Evolutionary conservation across 2,329 filamentous ascomycete species (phyloP), one percentile per base, ranked within the genome.

Genomic region (Clarireedia paspali): DNA sequence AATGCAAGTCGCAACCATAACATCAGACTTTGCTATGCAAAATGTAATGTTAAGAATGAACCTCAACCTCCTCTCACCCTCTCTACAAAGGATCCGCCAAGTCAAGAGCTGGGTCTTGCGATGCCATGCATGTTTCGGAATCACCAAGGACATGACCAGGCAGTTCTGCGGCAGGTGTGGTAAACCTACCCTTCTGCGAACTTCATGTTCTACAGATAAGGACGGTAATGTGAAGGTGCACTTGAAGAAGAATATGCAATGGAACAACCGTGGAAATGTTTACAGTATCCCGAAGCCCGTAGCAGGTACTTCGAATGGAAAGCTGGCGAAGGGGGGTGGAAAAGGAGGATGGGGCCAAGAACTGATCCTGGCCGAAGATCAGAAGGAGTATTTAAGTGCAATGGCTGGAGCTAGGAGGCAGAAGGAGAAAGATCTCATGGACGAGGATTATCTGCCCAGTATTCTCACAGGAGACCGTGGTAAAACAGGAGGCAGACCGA

Each of bases 1-100:
- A 12, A 86, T 96, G 64, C 86, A 95, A 71, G 89, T 89, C 15
- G 92, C 91, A n/a, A 85, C 92, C 46, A 86, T 97, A 68, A 97
- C 94, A 1, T 91, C 88, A 55, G 94, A 99, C 75, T 97, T 89
- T 73, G 92, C 94, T 55, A 95, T 99, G 89, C 92, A 97, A 74
- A 97, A 97, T 70, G 91, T 97, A 6, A 82, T 94, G 2, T 80
- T 99, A 4, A 89, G 95, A 64, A 95, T 97, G 77, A 96, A 96
- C 74, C 82, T 99, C 49, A 89, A 94, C 69, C 82, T 96, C 10
- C 80, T 96, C 57, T 91, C 91, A 0, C 81, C 89, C 0, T 80
- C 83, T 15, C 77, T 97, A 59, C 81, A 88, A 60, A 84, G 91
- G 65, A 90, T 99, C 69, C 87, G 84, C 39, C 84, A 88, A 58